A percentile compares a stretch with the other conserved stretches of the same genome.
Conservation (phyloP, 768 basidiomycete species). For the Termitomyces sp. region DNA sequence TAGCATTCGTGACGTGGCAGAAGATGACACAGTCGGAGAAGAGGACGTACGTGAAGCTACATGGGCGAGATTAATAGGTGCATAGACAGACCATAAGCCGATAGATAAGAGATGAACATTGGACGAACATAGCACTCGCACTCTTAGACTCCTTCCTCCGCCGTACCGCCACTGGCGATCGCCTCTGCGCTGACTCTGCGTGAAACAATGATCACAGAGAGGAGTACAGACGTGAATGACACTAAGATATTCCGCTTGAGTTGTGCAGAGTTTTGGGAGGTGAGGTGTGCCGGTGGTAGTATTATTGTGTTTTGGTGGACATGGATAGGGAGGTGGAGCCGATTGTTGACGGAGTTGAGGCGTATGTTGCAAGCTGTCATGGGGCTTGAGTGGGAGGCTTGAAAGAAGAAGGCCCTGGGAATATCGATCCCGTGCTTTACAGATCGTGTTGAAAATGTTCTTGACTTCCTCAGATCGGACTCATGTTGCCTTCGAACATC, state of each 20-base stretch:
- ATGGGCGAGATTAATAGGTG: no score
- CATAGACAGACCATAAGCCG: not conserved
- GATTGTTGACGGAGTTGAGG: not conserved
- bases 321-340: not conserved
- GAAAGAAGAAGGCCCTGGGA: constrained; percentile 29
- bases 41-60: constrained; percentile 3
- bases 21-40: not conserved
- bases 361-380: constrained; percentile 10
- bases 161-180: constrained; percentile 65
- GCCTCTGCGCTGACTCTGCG: constrained; percentile 67
- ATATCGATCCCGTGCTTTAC: constrained; percentile 81
- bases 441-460: constrained; percentile 66
- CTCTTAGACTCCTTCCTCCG: constrained; percentile 21
- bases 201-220: constrained; percentile 96
- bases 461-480: constrained; percentile 93
- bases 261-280: constrained; percentile 83
- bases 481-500: constrained; percentile 98
- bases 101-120: not conserved
- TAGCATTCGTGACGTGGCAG: constrained; percentile 3
- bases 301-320: constrained; percentile 5
- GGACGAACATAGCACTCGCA: constrained; percentile 6
- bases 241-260: constrained; percentile 92
- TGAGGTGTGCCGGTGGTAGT: constrained; percentile 31
- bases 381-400: constrained; percentile 5
- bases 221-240: constrained; percentile 84